Percentiles rank a stretch among this genome's conserved stretches.
Evolutionary conservation across 257 asterid genomes (phyloP).

Genomic region (Solanum pimpinellifolium): DNA sequence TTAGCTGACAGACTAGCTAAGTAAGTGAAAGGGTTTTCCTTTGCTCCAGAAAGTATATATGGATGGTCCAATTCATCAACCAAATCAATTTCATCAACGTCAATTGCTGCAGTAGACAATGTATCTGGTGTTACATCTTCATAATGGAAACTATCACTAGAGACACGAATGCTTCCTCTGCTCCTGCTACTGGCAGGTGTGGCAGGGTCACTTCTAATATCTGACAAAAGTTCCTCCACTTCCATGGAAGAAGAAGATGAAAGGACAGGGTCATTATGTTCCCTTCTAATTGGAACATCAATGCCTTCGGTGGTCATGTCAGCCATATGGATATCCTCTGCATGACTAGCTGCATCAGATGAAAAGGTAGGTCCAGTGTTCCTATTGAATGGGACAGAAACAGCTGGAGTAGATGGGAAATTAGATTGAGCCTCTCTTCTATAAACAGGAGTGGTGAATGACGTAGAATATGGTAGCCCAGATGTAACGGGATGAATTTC

Average conservation of each 20-base stretch:
- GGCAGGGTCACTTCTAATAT: neutral
- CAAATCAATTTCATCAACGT: constrained; percentile 34
- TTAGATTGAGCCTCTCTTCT: neutral
- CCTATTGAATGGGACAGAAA: constrained; percentile 2
- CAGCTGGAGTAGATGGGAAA: neutral
- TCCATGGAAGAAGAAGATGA: constrained; percentile 1
- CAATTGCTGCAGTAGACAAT: constrained; percentile 14
- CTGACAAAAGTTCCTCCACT: constrained; percentile 1
- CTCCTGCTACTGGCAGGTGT: constrained; percentile 1
- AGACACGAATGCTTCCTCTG: neutral
- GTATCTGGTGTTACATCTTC: constrained; percentile 4
- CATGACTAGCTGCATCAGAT: neutral
- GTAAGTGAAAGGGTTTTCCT: constrained; percentile 75
- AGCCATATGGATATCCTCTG: neutral
- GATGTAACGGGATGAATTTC: constrained; percentile 12
- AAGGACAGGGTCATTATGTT: constrained; percentile 8
- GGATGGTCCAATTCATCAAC: constrained; percentile 38
- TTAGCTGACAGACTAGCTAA: constrained; percentile 74
- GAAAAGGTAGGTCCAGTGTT: constrained; percentile 13
- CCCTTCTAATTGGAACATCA: constrained; percentile 5
- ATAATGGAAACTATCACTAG: neutral
- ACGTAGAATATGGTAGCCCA: constrained; percentile 11
- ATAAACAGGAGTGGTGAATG: neutral
- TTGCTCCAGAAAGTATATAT: constrained; percentile 33
- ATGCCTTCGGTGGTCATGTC: constrained; percentile 15